Percentiles rank a stretch among this genome's conserved stretches.
phyloP scores from a whole-genome alignment of 371 early-diverging fungal genomes.

The Mucor circinelloides region DNA sequence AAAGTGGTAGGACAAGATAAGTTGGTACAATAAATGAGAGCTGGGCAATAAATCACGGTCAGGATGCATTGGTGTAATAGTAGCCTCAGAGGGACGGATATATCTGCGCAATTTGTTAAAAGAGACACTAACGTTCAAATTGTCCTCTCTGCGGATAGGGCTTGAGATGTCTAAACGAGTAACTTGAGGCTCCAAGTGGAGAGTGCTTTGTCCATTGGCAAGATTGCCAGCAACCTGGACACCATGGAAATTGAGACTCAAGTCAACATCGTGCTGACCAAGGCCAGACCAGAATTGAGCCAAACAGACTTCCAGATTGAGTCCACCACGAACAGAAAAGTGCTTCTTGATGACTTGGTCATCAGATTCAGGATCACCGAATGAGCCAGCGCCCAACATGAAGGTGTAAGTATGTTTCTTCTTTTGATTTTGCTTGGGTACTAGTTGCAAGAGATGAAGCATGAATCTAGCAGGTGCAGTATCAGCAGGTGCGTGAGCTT shows the following conservation, averaged over 20 bases:
- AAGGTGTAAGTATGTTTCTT: constrained; percentile 62
- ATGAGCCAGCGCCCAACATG: constrained; percentile 64
- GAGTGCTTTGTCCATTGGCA: constrained; percentile 60
- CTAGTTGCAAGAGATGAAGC: constrained; percentile 72
- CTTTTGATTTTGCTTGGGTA: constrained; percentile 73
- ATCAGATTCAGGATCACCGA: constrained; percentile 64
- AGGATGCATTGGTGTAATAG: constrained; percentile 66
- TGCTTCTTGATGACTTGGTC: constrained; percentile 56
- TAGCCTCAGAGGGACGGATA: constrained; percentile 68
- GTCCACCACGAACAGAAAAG: constrained; percentile 73
- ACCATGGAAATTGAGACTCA: constrained; percentile 84
- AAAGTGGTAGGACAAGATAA: constrained; percentile 76
- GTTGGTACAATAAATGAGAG: constrained; percentile 64
- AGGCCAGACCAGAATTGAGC: constrained; percentile 91
- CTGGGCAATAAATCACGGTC: constrained; percentile 81
- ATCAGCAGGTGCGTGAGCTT: constrained; percentile 37
- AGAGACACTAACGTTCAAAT: constrained; percentile 59
- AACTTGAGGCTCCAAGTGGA: constrained; percentile 43
- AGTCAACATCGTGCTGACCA: constrained; percentile 69
- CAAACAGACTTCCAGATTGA: constrained; percentile 76
- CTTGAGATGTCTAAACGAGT: constrained; percentile 76
- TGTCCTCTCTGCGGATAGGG: constrained; percentile 73
- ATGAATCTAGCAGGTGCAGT: constrained; percentile 62
- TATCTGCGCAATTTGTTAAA: constrained; percentile 65
- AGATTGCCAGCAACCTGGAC: constrained; percentile 64